Evolutionary conservation across 106 monocot genomes (phyloP).

Genomic region (Dendrobium nobile): DNA sequence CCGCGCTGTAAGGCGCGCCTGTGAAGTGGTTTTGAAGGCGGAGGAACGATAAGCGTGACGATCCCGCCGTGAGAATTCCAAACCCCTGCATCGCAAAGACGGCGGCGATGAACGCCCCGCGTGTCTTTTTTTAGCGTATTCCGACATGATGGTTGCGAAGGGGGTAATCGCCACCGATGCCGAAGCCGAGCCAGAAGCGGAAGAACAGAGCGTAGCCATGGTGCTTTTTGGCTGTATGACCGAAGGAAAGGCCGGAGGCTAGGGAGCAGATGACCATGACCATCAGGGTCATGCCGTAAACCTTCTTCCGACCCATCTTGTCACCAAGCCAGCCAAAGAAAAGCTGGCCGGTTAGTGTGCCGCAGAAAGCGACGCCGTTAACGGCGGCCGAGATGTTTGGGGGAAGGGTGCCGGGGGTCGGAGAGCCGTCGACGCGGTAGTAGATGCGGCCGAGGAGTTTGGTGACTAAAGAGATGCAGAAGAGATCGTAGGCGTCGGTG

Average conservation of each 20-base stretch:
- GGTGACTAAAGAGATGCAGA: constrained; percentile 16
- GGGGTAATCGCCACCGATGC: constrained; percentile 77
- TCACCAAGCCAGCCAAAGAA: constrained; percentile 28
- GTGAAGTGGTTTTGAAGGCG: constrained; percentile 17
- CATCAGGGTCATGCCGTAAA: constrained; percentile 45
- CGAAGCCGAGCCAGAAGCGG: constrained; percentile 82
- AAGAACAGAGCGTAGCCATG: constrained; percentile 57
- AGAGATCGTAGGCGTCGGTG: constrained; percentile 19
- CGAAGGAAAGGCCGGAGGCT: constrained; percentile 29
- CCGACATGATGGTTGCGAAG: constrained; percentile 85
- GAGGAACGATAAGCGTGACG: constrained; percentile 17
- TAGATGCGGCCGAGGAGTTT: constrained; percentile 17
- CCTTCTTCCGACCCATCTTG: constrained; percentile 27
- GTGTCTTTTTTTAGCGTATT: constrained; percentile 81
- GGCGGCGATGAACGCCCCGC: constrained; percentile 69
- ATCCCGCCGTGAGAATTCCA: constrained; percentile 27
- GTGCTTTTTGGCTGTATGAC: neutral
- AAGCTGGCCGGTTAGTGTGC: constrained; percentile 32
- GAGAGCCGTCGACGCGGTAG: constrained; percentile 12
- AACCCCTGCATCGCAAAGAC: constrained; percentile 50
- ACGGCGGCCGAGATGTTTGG: constrained; percentile 23
- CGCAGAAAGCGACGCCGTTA: constrained; percentile 25
- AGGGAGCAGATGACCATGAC: constrained; percentile 41
- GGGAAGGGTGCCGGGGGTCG: constrained; percentile 19
- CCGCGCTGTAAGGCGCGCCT: neutral